Percentiles rank a stretch among this genome's conserved stretches.
phyloP scores from a whole-genome alignment of 805 yeast genomes.

The Sugiyamaella lignohabitans region DNA sequence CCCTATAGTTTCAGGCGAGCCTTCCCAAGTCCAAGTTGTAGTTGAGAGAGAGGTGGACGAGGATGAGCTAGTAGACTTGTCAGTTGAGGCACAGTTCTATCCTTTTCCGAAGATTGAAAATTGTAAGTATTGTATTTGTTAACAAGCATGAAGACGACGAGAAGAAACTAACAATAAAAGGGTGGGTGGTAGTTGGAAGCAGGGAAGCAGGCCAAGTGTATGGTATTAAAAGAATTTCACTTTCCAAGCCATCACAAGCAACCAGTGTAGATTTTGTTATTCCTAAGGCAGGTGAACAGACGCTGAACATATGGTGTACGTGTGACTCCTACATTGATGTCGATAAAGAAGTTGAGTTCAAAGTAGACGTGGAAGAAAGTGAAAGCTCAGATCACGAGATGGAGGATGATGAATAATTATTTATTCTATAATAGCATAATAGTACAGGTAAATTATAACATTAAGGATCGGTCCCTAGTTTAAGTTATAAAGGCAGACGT shows the following conservation, averaged over 20 bases:
- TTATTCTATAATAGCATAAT: too few relatives aligned
- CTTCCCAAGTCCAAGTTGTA: constrained; percentile 37
- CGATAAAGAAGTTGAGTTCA: constrained; percentile 69
- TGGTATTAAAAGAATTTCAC: constrained; percentile 60
- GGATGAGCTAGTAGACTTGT: constrained; percentile 56
- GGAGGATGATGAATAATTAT: constrained; percentile 1
- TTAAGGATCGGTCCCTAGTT: too few relatives aligned
- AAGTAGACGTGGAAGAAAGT: constrained; percentile 22
- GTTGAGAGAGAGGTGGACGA: constrained; percentile 53
- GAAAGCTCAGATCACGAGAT: background rate
- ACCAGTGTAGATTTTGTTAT: constrained; percentile 51
- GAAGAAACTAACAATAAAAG: constrained; percentile 22
- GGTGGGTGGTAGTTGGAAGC: constrained; percentile 92
- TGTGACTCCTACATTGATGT: constrained; percentile 92
- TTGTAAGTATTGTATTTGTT: constrained; percentile 25
- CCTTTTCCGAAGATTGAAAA: constrained; percentile 58
- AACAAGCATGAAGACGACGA: background rate
- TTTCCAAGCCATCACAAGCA: constrained; percentile 47
- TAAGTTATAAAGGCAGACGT: too few relatives aligned
- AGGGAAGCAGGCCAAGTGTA: constrained; percentile 50
- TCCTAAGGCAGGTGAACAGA: constrained; percentile 54
- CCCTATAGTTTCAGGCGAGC: constrained; percentile 43
- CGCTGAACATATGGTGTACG: constrained; percentile 71
- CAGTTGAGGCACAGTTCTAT: constrained; percentile 52
- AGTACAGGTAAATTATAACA: too few relatives aligned